phyloP scores from a whole-genome alignment of 768 basidiomycete species.

The Ramaria sp. region DNA sequence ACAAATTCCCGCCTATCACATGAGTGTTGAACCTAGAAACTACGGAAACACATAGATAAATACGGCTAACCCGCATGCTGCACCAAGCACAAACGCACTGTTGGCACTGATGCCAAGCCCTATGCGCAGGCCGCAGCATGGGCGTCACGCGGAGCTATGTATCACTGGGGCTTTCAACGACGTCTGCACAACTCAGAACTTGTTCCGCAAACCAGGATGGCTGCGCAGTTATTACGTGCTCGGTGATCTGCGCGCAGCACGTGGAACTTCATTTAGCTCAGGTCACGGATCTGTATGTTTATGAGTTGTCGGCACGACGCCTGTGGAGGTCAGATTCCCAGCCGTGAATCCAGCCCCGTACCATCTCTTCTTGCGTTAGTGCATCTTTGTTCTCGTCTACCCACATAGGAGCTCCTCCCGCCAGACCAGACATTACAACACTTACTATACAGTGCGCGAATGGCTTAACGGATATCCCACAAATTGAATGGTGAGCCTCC shows the following conservation, averaged over 20 bases:
- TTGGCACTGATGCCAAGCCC: too few relatives aligned
- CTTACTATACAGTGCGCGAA: conserved; percentile 16
- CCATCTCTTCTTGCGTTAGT: conserved; percentile 6
- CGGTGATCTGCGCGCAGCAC: not conserved
- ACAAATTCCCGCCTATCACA: conserved; percentile 2
- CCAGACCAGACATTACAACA: not conserved
- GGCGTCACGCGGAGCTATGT: too few relatives aligned
- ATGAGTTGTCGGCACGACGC: conserved; percentile 16
- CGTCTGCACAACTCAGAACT: not conserved
- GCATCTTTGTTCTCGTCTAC: conserved; percentile 15
- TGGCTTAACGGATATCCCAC: conserved; percentile 16
- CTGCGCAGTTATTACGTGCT: not conserved
- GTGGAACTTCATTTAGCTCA: not conserved
- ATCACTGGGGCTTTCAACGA: not conserved
- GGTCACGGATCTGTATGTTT: conserved; percentile 16
- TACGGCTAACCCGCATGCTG: not conserved
- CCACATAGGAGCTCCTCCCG: conserved; percentile 13
- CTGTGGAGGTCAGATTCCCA: not conserved
- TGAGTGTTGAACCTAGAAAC: not conserved
- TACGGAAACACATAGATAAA: not conserved
- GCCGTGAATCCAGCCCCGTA: not conserved
- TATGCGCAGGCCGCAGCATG: too few relatives aligned
- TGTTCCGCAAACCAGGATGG: conserved; percentile 2
- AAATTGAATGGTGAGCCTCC: conserved; percentile 16
- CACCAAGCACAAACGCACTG: too few relatives aligned